Evolutionary conservation across 78 protist genomes (phyloP).

Genomic region (Ministeria vibrans): DNA sequence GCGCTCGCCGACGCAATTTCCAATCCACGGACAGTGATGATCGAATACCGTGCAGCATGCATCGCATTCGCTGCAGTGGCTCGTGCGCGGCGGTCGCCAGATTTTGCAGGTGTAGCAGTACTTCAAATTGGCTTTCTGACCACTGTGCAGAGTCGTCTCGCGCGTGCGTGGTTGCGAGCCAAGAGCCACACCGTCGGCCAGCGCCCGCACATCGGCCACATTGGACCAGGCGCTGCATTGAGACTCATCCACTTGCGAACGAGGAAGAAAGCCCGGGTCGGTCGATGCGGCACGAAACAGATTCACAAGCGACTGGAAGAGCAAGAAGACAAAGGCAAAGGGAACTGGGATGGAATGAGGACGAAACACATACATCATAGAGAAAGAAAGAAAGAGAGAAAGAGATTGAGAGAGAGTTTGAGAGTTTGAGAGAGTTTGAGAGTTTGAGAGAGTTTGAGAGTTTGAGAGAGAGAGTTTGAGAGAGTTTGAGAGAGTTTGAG

Average conservation of each 20-base stretch:
- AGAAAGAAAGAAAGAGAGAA: too few species aligned
- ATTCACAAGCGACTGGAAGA: background rate
- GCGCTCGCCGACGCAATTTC: slow-evolving; percentile 27
- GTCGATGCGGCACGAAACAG: background rate
- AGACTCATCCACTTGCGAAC: background rate
- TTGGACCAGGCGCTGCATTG: background rate
- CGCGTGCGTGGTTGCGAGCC: background rate
- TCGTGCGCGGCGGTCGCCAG: slow-evolving; percentile 29
- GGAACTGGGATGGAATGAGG: too few species aligned
- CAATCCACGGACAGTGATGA: slow-evolving; percentile 35
- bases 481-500: too few species aligned
- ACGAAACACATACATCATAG: too few species aligned
- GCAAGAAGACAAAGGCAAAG: background rate
- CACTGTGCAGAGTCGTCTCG: background rate
- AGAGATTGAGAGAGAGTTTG: too few species aligned
- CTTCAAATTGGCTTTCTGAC: background rate
- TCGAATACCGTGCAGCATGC: slow-evolving; percentile 29
- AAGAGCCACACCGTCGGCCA: background rate
- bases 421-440: too few species aligned
- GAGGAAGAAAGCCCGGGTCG: slow-evolving; percentile 35
- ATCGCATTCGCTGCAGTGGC: slow-evolving; percentile 25
- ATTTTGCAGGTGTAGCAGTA: slow-evolving; percentile 35
- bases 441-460: too few species aligned
- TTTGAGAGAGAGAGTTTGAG: too few species aligned
- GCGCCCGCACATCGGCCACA: background rate